Evolutionary conservation across 1,139 yeast species (phyloP), one percentile per base, ranked within the genome.

Genomic region (Sugiyamaella pinicola): DNA sequence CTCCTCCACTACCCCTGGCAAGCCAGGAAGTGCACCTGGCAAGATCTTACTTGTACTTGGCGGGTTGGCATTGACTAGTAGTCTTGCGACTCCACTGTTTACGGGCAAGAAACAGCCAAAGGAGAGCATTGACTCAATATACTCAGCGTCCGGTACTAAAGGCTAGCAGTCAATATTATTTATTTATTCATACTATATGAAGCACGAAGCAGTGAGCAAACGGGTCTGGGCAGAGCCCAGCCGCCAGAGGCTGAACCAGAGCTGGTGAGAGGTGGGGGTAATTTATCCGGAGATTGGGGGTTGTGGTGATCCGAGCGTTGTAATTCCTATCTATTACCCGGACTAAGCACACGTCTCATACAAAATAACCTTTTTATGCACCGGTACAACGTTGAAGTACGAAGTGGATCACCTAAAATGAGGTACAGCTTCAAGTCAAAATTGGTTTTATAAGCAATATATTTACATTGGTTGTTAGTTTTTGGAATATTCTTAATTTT

Each of bases 41-140:
- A 39, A 40, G 18, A 10, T 47, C 24, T 15, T 49, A 34, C 21
- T 44, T n/a, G 19, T 49, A 8, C 44, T 49, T 4, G 53, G 45
- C 9, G 53, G 49, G 9, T 18, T 43, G 13, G 53, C 53, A 12
- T n/a, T 49, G 5, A 49, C 49, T 15, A 37, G 39, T 15, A 43
- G 49, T 21, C 17, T 49, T 17, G 44, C 31, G 4, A 31, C 43
- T 17, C 49, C 53, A 4, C 37, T 49, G 19, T 1, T 38, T 10
- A 18, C 6, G 21, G 49, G 48, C 43, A 49, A 49, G 34, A 43
- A 37, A 15, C 43, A 26, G 29, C 52, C 52, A 2, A 49, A 42
- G 15, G 52, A 49, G 29, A 41, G 47, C 21, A 28, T 49, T 28
- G 52, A 49, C 18, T 47, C 51, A 10, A 15, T 46, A 6, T 46